phyloP scores from a whole-genome alignment of 1,139 yeast genomes.

The Pichia sp. region DNA sequence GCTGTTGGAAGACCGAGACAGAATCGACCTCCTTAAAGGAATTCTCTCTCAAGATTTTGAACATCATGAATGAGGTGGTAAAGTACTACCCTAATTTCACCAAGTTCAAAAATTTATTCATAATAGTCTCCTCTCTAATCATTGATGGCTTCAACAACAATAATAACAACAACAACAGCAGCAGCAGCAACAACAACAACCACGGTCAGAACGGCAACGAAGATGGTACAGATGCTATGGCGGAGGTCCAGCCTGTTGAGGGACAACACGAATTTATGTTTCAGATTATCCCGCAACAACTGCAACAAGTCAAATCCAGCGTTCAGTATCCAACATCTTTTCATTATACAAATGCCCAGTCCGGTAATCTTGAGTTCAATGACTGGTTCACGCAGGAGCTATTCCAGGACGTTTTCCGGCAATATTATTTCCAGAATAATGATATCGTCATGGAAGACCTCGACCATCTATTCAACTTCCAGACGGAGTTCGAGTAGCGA shows the following conservation, averaged over 20 bases:
- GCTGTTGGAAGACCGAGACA: conserved; percentile 25
- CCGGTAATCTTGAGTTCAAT: conserved; percentile 20
- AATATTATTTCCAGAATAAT: conserved; percentile 18
- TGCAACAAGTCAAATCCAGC: conserved; percentile 17
- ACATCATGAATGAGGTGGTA: conserved; percentile 21
- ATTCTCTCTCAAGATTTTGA: conserved; percentile 16
- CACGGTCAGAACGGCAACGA: background rate
- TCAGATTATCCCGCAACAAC: conserved; percentile 15
- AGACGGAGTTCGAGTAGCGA: background rate
- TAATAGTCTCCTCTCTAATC: conserved; percentile 22
- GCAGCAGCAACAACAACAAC: background rate
- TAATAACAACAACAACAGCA: background rate
- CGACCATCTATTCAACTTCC: conserved; percentile 4
- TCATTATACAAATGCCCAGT: background rate
- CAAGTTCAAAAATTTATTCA: conserved; percentile 21
- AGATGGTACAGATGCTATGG: background rate
- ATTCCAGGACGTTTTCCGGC: conserved; percentile 24
- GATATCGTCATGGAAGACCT: conserved; percentile 10
- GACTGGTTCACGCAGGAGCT: conserved; percentile 27
- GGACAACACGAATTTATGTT: conserved; percentile 9
- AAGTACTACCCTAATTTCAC: conserved; percentile 18
- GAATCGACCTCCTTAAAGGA: conserved; percentile 17
- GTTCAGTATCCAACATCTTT: conserved; percentile 17
- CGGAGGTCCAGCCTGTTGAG: background rate
- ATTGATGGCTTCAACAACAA: conserved; percentile 18